phyloP scores from a whole-genome alignment of 768 basidiomycete species.

The Tricholoma bakamatsutake region DNA sequence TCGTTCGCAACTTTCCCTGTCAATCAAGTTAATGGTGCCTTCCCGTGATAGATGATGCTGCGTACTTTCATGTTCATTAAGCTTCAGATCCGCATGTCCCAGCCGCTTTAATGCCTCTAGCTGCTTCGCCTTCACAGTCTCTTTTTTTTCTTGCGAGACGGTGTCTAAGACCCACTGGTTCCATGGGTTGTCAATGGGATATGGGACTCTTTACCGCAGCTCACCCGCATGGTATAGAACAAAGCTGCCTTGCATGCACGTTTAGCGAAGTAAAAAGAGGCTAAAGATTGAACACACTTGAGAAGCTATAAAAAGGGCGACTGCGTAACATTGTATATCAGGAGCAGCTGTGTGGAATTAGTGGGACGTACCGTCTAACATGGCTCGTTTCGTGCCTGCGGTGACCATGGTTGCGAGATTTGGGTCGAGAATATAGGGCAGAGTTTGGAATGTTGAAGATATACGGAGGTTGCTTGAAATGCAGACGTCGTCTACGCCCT shows the following conservation, averaged over 20 bases:
- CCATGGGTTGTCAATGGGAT: neutral
- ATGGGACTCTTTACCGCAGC: slow-evolving; percentile 16
- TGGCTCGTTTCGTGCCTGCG: slow-evolving; percentile 13
- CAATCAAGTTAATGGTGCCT: slow-evolving; percentile 5
- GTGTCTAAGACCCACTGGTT: slow-evolving; percentile 62
- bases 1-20: slow-evolving; percentile 85
- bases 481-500: too few relatives aligned
- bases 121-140: slow-evolving; percentile 63
- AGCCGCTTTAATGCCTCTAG: slow-evolving; percentile 63
- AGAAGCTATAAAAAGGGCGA: slow-evolving; percentile 46
- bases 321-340: slow-evolving; percentile 23
- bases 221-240: slow-evolving; percentile 69
- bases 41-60: neutral
- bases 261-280: slow-evolving; percentile 14
- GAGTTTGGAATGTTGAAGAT: too few relatives aligned
- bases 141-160: slow-evolving; percentile 45
- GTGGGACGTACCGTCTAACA: slow-evolving; percentile 14
- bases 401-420: slow-evolving; percentile 8
- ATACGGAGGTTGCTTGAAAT: too few relatives aligned
- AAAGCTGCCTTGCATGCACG: slow-evolving; percentile 56
- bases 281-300: slow-evolving; percentile 32
- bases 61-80: slow-evolving; percentile 91
- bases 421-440: neutral
- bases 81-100: slow-evolving; percentile 65
- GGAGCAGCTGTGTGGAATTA: neutral